phyloP scores from a whole-genome alignment of 306 rosid species.

The Acacia acuminata region DNA sequence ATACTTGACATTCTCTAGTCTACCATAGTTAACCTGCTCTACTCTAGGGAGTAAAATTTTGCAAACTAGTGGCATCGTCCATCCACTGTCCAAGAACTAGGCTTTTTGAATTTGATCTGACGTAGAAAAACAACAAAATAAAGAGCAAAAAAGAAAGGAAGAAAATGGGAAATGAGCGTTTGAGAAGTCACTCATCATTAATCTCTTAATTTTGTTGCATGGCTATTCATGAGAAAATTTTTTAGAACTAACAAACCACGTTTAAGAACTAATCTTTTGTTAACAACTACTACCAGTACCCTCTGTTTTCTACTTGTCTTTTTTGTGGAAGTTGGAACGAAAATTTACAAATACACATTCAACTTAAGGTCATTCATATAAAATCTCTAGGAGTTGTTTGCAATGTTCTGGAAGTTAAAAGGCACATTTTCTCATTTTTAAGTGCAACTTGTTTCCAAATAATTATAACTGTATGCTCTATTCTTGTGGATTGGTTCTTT shows the following conservation, averaged over 20 bases:
- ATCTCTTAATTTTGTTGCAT: background rate
- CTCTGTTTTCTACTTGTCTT: background rate
- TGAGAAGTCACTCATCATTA: background rate
- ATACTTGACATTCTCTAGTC: background rate
- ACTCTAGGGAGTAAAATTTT: background rate
- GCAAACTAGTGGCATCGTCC: background rate
- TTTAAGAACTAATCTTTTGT: background rate
- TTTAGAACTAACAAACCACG: background rate
- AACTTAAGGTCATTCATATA: background rate
- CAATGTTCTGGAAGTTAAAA: background rate
- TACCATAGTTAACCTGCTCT: background rate
- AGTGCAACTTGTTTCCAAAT: constrained; percentile 11
- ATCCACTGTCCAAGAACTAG: background rate
- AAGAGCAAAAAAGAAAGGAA: background rate
- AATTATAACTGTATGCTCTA: background rate
- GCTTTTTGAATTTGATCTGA: background rate
- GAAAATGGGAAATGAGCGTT: background rate
- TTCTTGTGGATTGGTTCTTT: constrained; percentile 11
- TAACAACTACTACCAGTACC: background rate
- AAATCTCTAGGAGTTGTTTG: background rate
- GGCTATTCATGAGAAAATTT: background rate
- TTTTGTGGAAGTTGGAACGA: background rate
- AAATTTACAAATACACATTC: background rate
- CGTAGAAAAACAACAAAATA: background rate
- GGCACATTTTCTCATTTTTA: background rate